Conservation (phyloP, 192 early-diverging fungal genomes). For the Entomortierella parvispora region DNA sequence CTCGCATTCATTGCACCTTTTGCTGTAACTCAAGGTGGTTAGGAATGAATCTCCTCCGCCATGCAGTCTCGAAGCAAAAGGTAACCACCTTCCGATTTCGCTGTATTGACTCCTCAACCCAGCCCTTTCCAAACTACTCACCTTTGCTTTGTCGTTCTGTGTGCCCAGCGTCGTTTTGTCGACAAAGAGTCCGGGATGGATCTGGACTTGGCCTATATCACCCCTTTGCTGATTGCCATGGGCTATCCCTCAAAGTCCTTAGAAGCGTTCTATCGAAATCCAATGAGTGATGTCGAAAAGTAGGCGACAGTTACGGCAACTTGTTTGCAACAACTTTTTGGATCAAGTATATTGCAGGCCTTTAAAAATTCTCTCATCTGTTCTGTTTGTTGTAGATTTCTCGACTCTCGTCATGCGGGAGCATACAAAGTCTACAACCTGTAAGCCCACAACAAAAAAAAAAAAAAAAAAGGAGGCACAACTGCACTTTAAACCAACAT, state of each 20-base stretch:
- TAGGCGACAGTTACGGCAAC: slow-evolving; percentile 9
- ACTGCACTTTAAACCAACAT: not conserved
- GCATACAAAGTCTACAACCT: slow-evolving; percentile 74
- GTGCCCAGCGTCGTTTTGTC: slow-evolving; percentile 46
- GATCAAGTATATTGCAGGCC: too few relatives aligned
- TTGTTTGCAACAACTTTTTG: too few relatives aligned
- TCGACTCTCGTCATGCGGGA: slow-evolving; percentile 56
- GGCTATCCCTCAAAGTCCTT: slow-evolving; percentile 62
- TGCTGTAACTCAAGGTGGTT: not conserved
- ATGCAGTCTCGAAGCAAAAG: slow-evolving; percentile 49
- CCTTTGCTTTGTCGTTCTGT: not conserved
- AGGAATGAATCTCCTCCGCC: slow-evolving; percentile 46
- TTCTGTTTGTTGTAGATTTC: slow-evolving; percentile 51
- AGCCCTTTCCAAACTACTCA: not conserved
- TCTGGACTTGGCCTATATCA: slow-evolving; percentile 59
- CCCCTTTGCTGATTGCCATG: slow-evolving; percentile 65
- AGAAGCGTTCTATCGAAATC: slow-evolving; percentile 67
- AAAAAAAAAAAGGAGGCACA: not conserved
- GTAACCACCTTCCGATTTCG: slow-evolving; percentile 1
- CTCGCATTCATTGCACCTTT: not conserved
- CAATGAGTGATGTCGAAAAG: slow-evolving; percentile 63
- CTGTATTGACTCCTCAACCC: not conserved
- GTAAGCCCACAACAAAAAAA: slow-evolving; percentile 50
- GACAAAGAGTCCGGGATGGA: slow-evolving; percentile 56
- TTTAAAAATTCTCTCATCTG: not conserved